Conservation (phyloP, 2,329 filamentous ascomycete genomes). For the Fusarium nurragi region DNA sequence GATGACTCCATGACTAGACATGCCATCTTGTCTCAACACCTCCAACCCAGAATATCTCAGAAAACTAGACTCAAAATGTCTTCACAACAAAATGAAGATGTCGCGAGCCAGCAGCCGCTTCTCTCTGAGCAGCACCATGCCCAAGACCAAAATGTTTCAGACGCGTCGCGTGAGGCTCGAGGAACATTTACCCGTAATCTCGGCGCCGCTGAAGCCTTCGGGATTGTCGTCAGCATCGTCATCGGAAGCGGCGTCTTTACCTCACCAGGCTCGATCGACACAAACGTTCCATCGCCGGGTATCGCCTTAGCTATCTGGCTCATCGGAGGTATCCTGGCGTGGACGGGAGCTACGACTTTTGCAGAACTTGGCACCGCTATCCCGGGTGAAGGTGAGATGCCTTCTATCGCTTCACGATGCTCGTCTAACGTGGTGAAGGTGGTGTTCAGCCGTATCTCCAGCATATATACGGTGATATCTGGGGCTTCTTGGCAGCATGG, state of each 20-base stretch:
- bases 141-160: not conserved
- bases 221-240: slow-evolving; percentile 70
- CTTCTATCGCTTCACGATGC: not conserved
- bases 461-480: slow-evolving; percentile 68
- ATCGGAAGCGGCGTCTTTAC: slow-evolving; percentile 74
- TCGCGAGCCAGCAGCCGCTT: slow-evolving; percentile 27
- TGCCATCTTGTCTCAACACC: not conserved
- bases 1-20: slow-evolving; percentile 9
- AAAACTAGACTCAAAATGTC: slow-evolving; percentile 14
- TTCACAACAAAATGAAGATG: slow-evolving; percentile 8
- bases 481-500: slow-evolving; percentile 72
- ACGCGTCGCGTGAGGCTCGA: slow-evolving; percentile 11
- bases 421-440: slow-evolving; percentile 47
- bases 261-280: slow-evolving; percentile 69
- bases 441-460: slow-evolving; percentile 71
- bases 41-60: not conserved
- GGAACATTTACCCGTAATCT: slow-evolving; percentile 56
- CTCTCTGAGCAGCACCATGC: slow-evolving; percentile 15
- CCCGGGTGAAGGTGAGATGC: slow-evolving; percentile 62
- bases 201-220: slow-evolving; percentile 61
- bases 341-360: slow-evolving; percentile 70
- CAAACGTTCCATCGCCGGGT: slow-evolving; percentile 70
- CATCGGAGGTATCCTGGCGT: slow-evolving; percentile 68
- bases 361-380: slow-evolving; percentile 71
- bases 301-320: slow-evolving; percentile 68